Base-by-base conservation (phyloP, 2,329 filamentous ascomycete species). In the Alternaria gansuensis region DNA sequence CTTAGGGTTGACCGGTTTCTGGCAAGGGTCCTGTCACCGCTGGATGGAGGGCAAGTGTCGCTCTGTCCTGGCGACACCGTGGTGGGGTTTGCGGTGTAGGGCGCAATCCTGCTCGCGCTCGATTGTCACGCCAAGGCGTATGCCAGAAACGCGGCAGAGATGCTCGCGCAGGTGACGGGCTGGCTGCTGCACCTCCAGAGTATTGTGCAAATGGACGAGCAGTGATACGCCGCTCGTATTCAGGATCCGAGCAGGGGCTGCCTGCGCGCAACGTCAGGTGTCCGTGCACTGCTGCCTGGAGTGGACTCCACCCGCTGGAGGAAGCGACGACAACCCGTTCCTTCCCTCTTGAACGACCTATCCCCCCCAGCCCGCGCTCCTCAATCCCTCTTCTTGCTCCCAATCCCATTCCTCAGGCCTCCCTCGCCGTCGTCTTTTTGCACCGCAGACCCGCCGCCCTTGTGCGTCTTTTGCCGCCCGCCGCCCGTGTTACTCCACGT, bases 381-480 rank as follows among this genome's bases (percentile, higher is more conserved):
- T 64, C 62, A 54, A 33, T 60, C 55, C 59, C 59, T 62, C 56
- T 60, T 57, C 51, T 60, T 51, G 44, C 48, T 57, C 56, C 54
- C 60, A 63, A 56, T 49, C 54, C 63, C 60, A 63, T 33, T 72
- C 65, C 67, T 73, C 56, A 75, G 72, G 74, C 72, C 61, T 66
- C 64, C 58, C 66, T 57, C 61, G 57, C 49, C 59, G 17, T 46
- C 62, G 57, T 56, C 54, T 64, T 62, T 65, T 67, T 65, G 51
- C 57, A 60, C 59, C 45, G 54, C 50, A 52, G 34, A 59, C 67
- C 69, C 61, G 67, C 68, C 65, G 67, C 65, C 60, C 63, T 69
- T 68, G 48, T 64, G 64, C 65, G 61, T 39, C 33, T 37, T 64
- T 62, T 64, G 63, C 70, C 70, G 66, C 64, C 64, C 68, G 64